Evolutionary conservation across 2,329 filamentous ascomycete genomes (phyloP), one percentile per base, ranked within the genome.

Genomic region (Colletotrichum coccodes): DNA sequence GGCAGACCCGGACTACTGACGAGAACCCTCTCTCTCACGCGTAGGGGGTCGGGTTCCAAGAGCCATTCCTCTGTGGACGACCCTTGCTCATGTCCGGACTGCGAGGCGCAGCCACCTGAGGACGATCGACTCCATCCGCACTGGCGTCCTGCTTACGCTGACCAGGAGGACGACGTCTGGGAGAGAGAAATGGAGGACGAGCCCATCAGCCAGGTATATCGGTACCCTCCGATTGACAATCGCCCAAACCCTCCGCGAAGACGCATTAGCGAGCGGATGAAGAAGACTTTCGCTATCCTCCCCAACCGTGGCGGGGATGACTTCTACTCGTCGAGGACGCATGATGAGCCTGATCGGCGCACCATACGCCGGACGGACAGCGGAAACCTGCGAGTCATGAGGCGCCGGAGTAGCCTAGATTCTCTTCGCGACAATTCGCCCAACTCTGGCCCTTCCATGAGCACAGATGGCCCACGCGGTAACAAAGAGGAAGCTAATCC

Each of bases 281-380:
- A 86, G 77, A 81, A 83, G 40, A 91, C 89, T 0, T 90, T 91
- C 79, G 84, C 89, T 14, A 89, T 91, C 32, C 74, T 91, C 54
- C 89, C 89, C 0, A 72, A 83, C n/a, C 79, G 81, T 3, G 78
- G 83, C 52, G 80, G 84, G 28, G 79, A 81, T 34, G 75, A 81
- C 47, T 76, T 80, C 56, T 75, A 75, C 36, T 62, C 72, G 69
- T 3, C 66, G 74, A 23, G 70, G 14, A 75, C 76, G 54, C 68
- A 74, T 23, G 71, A 72, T 8, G 75, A 78, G 60, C 80, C 83
- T 0, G 86, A 90, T 46, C 85, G 88, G 4, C 84, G 88, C 30
- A 90, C 85, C 2, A 89, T 91, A 68, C 83, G 84, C 52, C 84
- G 88, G 57, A 89, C 87, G 7, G 81, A 86, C 5, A 90, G 88